Conservation (phyloP, 306 rosid species). For the Prosopis cineraria region DNA sequence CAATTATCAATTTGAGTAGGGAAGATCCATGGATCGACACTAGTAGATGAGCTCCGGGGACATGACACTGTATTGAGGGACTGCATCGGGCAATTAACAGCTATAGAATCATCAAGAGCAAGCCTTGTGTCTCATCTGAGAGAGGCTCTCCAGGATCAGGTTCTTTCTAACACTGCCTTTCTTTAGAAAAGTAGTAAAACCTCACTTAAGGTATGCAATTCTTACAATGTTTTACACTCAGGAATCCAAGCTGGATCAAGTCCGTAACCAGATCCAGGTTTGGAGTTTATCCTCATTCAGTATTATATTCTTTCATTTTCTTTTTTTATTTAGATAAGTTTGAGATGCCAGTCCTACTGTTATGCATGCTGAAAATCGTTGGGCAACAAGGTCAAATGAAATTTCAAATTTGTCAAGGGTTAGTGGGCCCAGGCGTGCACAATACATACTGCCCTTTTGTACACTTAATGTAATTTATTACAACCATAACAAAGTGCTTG, state of each 20-base stretch:
- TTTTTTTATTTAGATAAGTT: not conserved
- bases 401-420: not conserved
- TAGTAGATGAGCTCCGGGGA: constrained; percentile 63
- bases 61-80: constrained; percentile 56
- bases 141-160: constrained; percentile 80
- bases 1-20: constrained; percentile 35
- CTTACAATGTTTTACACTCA: constrained; percentile 35
- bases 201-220: not conserved
- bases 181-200: not conserved
- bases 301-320: too few species aligned
- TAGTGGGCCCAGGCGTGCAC: not conserved
- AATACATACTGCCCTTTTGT: not conserved
- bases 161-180: constrained; percentile 24
- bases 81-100: constrained; percentile 60
- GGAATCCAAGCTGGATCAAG: constrained; percentile 75
- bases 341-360: not conserved
- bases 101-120: constrained; percentile 66
- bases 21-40: constrained; percentile 53
- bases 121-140: constrained; percentile 64
- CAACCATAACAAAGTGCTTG: not conserved
- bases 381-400: not conserved
- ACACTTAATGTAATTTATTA: not conserved
- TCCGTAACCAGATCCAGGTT: constrained; percentile 72
- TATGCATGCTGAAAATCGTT: not conserved
- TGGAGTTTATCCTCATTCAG: constrained; percentile 5